phyloP scores from a whole-genome alignment of 108 stramenopile species.

The Skeletonema potamos region DNA sequence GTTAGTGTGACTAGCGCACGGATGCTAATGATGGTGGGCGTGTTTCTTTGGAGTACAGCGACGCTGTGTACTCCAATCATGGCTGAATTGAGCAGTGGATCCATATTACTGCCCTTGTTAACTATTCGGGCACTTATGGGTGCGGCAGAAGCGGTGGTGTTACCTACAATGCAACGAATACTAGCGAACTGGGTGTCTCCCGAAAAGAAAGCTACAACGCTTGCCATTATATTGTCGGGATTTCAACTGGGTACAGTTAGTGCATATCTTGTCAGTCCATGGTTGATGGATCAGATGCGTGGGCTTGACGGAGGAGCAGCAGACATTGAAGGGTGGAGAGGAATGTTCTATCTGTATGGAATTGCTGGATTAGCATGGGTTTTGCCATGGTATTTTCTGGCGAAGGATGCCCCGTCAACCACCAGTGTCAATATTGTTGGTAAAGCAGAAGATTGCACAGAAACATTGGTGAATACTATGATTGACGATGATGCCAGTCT shows the following conservation, averaged over 20 bases:
- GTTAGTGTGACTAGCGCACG: constrained; percentile 52
- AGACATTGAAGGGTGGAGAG: constrained; percentile 60
- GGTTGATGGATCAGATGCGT: constrained; percentile 56
- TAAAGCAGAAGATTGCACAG: constrained; percentile 20
- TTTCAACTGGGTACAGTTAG: constrained; percentile 81
- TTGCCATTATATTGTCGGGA: constrained; percentile 73
- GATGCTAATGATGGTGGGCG: constrained; percentile 58
- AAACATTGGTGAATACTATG: constrained; percentile 27
- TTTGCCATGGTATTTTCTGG: constrained; percentile 75
- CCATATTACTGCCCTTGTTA: constrained; percentile 50
- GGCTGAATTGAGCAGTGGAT: constrained; percentile 27
- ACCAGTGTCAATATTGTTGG: constrained; percentile 4
- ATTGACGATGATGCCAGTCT: constrained; percentile 49
- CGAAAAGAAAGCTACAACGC: constrained; percentile 68
- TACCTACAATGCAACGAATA: constrained; percentile 81
- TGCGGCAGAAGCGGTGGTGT: constrained; percentile 75
- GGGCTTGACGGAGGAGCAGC: constrained; percentile 41
- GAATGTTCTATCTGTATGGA: constrained; percentile 78
- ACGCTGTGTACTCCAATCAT: constrained; percentile 70
- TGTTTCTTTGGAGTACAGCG: constrained; percentile 69
- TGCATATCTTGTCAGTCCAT: constrained; percentile 78
- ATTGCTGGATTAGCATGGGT: constrained; percentile 64
- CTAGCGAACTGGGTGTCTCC: constrained; percentile 71
- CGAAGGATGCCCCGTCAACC: constrained; percentile 54
- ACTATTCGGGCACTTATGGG: constrained; percentile 75